Conservation (phyloP, 176 grass and related monocot genomes). For the Poa annua region DNA sequence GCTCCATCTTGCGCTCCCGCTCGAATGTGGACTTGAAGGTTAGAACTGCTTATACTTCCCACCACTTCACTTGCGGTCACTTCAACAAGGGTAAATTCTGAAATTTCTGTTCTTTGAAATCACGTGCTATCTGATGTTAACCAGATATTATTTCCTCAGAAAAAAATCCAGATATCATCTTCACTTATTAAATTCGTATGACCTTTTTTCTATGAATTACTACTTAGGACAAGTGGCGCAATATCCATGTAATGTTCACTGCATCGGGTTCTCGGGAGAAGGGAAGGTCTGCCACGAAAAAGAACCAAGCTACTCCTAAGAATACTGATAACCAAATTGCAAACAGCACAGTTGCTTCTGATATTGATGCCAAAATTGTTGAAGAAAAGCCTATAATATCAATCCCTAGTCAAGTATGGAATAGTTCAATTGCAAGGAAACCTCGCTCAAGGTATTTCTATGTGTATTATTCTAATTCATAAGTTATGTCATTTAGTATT, state of each 20-base stretch:
- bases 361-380: slow-evolving; percentile 48
- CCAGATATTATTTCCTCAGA: background rate
- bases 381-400: slow-evolving; percentile 54
- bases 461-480: background rate
- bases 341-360: slow-evolving; percentile 44
- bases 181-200: background rate
- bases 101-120: slow-evolving; percentile 25
- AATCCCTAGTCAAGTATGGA: slow-evolving; percentile 45
- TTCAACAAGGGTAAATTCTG: background rate
- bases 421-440: slow-evolving; percentile 45
- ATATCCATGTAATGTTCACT: slow-evolving; percentile 58
- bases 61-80: background rate
- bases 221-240: slow-evolving; percentile 90
- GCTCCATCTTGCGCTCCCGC: slow-evolving; percentile 50
- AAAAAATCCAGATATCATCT: slow-evolving; percentile 12
- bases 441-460: slow-evolving; percentile 50
- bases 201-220: slow-evolving; percentile 35
- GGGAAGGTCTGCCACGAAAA: slow-evolving; percentile 53
- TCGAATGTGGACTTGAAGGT: slow-evolving; percentile 95
- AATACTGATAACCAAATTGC: slow-evolving; percentile 42
- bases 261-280: slow-evolving; percentile 60
- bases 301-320: slow-evolving; percentile 30
- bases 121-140: slow-evolving; percentile 3
- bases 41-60: background rate
- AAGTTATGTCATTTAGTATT: slow-evolving; percentile 7